Conservation (phyloP, 805 yeast species). For the Metschnikowia dekortorum region DNA sequence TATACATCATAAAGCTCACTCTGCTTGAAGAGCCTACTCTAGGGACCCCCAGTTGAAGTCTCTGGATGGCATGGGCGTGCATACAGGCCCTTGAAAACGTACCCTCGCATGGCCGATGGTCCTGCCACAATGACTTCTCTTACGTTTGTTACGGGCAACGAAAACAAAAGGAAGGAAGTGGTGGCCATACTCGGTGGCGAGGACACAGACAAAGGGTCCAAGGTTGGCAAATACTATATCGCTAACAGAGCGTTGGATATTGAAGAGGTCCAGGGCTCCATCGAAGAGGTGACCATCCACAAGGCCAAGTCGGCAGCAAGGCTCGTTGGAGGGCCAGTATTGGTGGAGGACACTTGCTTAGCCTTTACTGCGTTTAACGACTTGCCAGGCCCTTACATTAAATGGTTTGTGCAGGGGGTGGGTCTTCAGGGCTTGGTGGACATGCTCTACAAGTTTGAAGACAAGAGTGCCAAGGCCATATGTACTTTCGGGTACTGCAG, state of each 20-base stretch:
- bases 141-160: constrained; percentile 83
- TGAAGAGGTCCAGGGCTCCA: constrained; percentile 87
- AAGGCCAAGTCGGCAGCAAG: constrained; percentile 74
- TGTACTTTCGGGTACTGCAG: constrained; percentile 91
- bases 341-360: constrained; percentile 93
- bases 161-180: constrained; percentile 83
- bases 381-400: constrained; percentile 91
- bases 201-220: constrained; percentile 21
- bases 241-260: constrained; percentile 69
- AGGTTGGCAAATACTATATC: constrained; percentile 49
- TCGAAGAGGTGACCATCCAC: constrained; percentile 73
- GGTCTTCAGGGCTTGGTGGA: constrained; percentile 77
- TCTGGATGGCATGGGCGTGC: background rate
- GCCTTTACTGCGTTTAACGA: constrained; percentile 73
- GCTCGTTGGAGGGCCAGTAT: constrained; percentile 67
- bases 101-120: background rate
- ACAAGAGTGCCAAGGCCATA: constrained; percentile 80
- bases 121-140: constrained; percentile 20
- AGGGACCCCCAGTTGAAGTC: too few species aligned
- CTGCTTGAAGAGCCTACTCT: too few species aligned
- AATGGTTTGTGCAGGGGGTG: constrained; percentile 80
- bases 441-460: constrained; percentile 75
- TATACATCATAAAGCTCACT: too few species aligned
- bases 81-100: background rate
- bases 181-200: constrained; percentile 59